Evolutionary conservation across 805 yeast species (phyloP), one percentile per base, ranked within the genome.

Genomic region (Ogataea zsoltii): DNA sequence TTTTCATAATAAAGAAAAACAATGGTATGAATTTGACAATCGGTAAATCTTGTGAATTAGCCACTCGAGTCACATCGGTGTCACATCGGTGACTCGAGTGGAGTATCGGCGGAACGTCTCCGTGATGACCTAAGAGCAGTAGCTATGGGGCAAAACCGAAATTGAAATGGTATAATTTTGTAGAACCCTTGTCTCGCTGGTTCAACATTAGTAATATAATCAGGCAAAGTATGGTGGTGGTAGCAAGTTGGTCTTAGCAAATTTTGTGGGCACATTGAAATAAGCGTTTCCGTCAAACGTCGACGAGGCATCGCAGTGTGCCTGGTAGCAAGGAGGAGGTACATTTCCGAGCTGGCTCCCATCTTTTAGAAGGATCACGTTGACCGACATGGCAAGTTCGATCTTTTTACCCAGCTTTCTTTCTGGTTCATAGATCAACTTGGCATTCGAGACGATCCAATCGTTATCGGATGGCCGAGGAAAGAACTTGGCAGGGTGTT

Each of bases 341-440:
- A 37, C 29, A 21, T 49, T 50, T 9, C 63, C 67, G 19, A 39
- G 29, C n/a, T 40, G 36, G 45, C 60, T 54, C 38, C 54, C 56
- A 16, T 43, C 33, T 38, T 50, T 50, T 3, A 60, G 40, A 1
- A 63, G 25, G 2, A 41, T 50, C 7, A 62, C 44, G 11, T 51
- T 42, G 1, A 54, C 48, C 3, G 55, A 48, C 38, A 62, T 36
- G 13, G 55, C 45, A 17, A 63, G 50, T 40, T 62, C 65, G 13
- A 63, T 56, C 38, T 48, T 55, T 17, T 42, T 43, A 34, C 46
- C 46, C 6, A 28, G 28, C 2, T 5, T 36, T 3, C 33, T 32
- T 2, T 23, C 17, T 2, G 23, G 14, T 43, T 63, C 68, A 2
- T 42, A 15, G 4, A 63, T 33, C 9, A 45, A 15, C 42, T 50